Evolutionary conservation across 2,329 filamentous ascomycete species (phyloP), one percentile per base, ranked within the genome.

Genomic region (Fusarium xyrophilum): DNA sequence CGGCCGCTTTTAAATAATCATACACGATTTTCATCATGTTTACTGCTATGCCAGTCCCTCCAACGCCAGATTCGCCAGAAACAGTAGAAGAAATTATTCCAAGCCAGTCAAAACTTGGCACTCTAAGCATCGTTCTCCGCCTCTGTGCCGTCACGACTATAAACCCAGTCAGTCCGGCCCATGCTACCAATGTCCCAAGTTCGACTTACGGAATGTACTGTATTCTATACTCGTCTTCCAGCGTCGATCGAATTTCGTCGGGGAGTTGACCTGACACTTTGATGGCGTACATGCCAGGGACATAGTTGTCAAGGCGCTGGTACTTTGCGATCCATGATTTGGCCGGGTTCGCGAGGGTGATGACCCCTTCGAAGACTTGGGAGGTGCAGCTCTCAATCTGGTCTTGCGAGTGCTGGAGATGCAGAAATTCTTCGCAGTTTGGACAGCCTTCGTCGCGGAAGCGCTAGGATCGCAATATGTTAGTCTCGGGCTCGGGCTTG

Each of bases 261-360:
- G 89, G 88, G 62, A 91, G 79, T 76, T 92, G 88, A 21, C 96
- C 96, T 33, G 91, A 93, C 27, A 99, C 96, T 82, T 98, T 97
- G 58, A 93, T 92, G 21, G 96, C 96, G 81, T 99, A 99, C 60
- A 96, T 89, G 56, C 96, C 96, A 19, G 89, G 87, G 54, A 96
- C 91, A 79, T 97, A 98, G 57, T 88, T 88, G 77, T 97, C 93
- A 63, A 99, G 82, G 12, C 96, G 88, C 84, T 98, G 93, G 91
- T 94, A 98, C 77, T 93, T 92, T n/a, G 95, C 94, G 50, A 98
- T 93, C 96, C 96, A 99, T 75, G 92, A 96, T 71, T 85, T 87
- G 43, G 82, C 82, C n/a, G 94, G 94, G 77, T 97, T 90, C 48
- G 90, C 88, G 38, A 98, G 86, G 40, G 92, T 89, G 77, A 98